A percentile compares a stretch with the other conserved stretches of the same genome.
These are phyloP conservation scores for Diatrype stigma DNA, from an alignment of 2,329 filamentous ascomycete species.

Conservation along the genomic window DNA sequence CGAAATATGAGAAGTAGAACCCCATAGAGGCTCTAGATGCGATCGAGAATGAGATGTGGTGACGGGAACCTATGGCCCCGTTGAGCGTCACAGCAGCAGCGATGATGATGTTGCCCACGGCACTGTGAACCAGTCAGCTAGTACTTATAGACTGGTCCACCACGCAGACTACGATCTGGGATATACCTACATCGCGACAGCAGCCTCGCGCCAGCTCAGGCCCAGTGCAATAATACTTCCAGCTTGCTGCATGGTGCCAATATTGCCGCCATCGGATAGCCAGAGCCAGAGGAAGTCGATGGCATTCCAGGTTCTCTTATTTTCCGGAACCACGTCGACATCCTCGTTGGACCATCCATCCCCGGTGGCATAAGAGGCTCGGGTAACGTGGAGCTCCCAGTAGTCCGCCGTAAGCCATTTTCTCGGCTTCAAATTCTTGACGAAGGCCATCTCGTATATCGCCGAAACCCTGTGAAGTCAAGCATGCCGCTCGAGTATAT, in stretches of 20 bases:
- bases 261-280: slow-evolving; percentile 18
- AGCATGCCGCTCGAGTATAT: neutral
- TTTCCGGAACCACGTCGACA: slow-evolving; percentile 11
- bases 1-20: slow-evolving; percentile 7
- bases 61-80: slow-evolving; percentile 6
- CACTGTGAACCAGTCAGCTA: neutral
- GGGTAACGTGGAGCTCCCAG: slow-evolving; percentile 9
- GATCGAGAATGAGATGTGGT: slow-evolving; percentile 6
- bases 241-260: slow-evolving; percentile 21
- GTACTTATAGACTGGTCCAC: neutral
- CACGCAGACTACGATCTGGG: neutral
- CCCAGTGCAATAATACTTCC: slow-evolving; percentile 16
- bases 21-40: slow-evolving; percentile 5
- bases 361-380: slow-evolving; percentile 9
- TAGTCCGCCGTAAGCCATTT: slow-evolving; percentile 7
- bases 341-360: slow-evolving; percentile 14
- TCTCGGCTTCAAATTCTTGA: neutral
- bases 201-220: slow-evolving; percentile 19
- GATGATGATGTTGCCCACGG: slow-evolving; percentile 4
- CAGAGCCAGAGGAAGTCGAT: slow-evolving; percentile 18
- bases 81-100: slow-evolving; percentile 4
- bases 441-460: neutral
- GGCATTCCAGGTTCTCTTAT: slow-evolving; percentile 10
- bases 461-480: neutral
- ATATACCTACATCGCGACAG: slow-evolving; percentile 16